Evolutionary conservation across 1,139 yeast species (phyloP).

Genomic region (Torulaspora globosa): DNA sequence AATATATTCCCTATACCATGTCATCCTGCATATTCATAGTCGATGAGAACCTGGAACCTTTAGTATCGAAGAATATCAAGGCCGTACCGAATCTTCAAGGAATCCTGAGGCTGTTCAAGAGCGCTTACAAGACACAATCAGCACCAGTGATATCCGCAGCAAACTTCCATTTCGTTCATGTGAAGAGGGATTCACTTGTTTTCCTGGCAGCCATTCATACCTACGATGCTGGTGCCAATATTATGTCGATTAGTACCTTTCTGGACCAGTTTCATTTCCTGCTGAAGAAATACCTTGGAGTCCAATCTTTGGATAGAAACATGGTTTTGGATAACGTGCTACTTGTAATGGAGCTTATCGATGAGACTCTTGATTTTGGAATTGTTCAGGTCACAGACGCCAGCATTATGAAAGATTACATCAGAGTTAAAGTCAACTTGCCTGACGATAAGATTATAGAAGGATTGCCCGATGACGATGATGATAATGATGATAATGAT

Average conservation of each 20-base stretch:
- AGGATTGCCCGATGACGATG: background rate
- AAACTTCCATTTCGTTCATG: constrained; percentile 53
- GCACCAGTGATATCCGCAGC: constrained; percentile 47
- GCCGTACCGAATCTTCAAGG: constrained; percentile 25
- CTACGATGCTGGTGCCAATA: constrained; percentile 49
- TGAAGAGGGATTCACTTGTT: constrained; percentile 54
- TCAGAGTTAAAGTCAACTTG: constrained; percentile 40
- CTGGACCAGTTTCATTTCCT: constrained; percentile 55
- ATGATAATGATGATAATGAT: constrained; percentile 7
- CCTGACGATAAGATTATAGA: constrained; percentile 14
- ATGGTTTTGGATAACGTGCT: constrained; percentile 61
- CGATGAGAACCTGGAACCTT: constrained; percentile 55
- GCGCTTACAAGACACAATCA: constrained; percentile 8
- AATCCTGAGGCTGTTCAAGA: constrained; percentile 16
- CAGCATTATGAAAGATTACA: constrained; percentile 65
- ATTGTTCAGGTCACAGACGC: constrained; percentile 71
- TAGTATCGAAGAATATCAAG: constrained; percentile 55
- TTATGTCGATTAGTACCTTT: constrained; percentile 57
- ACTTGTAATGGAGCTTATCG: constrained; percentile 65
- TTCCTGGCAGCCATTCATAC: constrained; percentile 42
- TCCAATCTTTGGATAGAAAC: constrained; percentile 49
- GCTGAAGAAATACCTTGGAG: constrained; percentile 52
- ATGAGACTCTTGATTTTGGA: constrained; percentile 71
- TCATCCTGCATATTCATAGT: constrained; percentile 48
- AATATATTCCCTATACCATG: constrained; percentile 17